Evolutionary conservation across 208 protist genomes (phyloP).

Genomic region (Novymonas esmeraldas): DNA sequence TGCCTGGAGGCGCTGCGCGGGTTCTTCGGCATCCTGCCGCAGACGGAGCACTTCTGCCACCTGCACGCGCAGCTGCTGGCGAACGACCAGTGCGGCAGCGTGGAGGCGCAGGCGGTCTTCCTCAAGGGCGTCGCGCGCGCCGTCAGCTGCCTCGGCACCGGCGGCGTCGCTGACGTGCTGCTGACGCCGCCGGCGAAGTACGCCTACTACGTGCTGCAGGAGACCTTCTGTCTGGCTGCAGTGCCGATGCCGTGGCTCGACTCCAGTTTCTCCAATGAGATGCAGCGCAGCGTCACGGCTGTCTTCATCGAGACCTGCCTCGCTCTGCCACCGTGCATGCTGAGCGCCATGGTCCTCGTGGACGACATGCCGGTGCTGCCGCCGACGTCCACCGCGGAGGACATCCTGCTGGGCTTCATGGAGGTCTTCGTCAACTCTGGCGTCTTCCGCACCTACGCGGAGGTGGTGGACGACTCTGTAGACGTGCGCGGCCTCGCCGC

Average conservation of each 20-base stretch:
- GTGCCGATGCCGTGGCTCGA: constrained; percentile 69
- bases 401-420: constrained; percentile 53
- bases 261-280: constrained; percentile 36
- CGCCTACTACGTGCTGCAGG: constrained; percentile 74
- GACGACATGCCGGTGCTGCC: constrained; percentile 51
- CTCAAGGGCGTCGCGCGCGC: constrained; percentile 38
- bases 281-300: constrained; percentile 44
- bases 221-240: constrained; percentile 53
- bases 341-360: constrained; percentile 54
- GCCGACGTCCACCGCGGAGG: constrained; percentile 24
- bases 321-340: constrained; percentile 58
- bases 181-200: constrained; percentile 71
- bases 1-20: constrained; percentile 33
- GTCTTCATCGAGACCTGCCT: constrained; percentile 64
- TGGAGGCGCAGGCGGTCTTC: constrained; percentile 40
- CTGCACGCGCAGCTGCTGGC: constrained; percentile 70
- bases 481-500: neutral
- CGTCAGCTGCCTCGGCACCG: constrained; percentile 34
- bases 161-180: constrained; percentile 14
- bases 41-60: constrained; percentile 56
- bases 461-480: constrained; percentile 12
- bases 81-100: constrained; percentile 39
- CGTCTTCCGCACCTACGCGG: constrained; percentile 40
- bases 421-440: constrained; percentile 48
- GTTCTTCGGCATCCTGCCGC: constrained; percentile 39